These are phyloP conservation scores for Leucocoprinus sp. DNA, from an alignment of 768 basidiomycete genomes.

Conservation along the genomic window DNA sequence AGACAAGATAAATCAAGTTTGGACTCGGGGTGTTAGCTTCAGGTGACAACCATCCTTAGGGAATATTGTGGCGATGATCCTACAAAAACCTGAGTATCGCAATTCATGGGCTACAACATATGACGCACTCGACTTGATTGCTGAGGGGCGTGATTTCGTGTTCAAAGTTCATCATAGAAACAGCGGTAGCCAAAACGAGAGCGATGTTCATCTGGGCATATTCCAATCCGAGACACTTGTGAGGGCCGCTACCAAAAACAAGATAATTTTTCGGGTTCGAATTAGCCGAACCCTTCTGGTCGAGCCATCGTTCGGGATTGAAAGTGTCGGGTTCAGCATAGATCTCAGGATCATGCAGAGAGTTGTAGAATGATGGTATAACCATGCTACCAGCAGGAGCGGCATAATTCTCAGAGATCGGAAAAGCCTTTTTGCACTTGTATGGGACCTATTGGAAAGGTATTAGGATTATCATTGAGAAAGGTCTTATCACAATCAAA, in stretches of 20 bases:
- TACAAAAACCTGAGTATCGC: constrained; percentile 20
- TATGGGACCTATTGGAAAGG: constrained; percentile 73
- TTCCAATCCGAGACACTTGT: constrained; percentile 87
- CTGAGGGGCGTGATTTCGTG: constrained; percentile 77
- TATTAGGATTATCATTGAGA: constrained; percentile 13
- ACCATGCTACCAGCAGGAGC: constrained; percentile 90
- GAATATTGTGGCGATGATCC: constrained; percentile 95
- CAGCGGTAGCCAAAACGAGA: constrained; percentile 77
- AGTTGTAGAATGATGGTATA: constrained; percentile 89
- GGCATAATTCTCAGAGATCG: constrained; percentile 85
- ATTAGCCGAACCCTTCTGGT: constrained; percentile 69
- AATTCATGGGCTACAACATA: background rate
- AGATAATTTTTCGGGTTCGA: constrained; percentile 90
- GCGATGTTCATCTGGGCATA: constrained; percentile 91
- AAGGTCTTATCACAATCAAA: background rate
- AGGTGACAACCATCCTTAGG: constrained; percentile 87
- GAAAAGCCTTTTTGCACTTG: constrained; percentile 81
- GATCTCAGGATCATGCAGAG: constrained; percentile 80
- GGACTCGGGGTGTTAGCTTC: constrained; percentile 58
- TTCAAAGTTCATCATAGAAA: constrained; percentile 74
- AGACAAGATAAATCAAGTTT: constrained; percentile 11
- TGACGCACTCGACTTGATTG: constrained; percentile 71
- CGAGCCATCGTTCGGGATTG: constrained; percentile 89
- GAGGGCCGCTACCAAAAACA: constrained; percentile 90
- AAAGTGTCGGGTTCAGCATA: constrained; percentile 84